These are phyloP conservation scores for Firmiana major DNA, from an alignment of 345 rosid genomes.

Conservation along the genomic window DNA sequence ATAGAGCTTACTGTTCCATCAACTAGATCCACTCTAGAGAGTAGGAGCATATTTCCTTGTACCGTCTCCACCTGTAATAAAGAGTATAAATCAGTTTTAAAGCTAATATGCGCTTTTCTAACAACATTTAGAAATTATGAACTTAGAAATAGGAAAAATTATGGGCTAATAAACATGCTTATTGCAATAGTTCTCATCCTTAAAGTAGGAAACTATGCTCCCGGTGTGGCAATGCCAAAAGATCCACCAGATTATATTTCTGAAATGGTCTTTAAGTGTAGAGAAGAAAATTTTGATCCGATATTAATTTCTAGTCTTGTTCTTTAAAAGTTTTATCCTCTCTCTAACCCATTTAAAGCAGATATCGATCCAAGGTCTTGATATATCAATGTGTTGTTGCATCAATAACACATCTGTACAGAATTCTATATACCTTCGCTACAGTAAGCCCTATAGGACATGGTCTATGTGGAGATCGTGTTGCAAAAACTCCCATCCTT, in stretches of 20 bases:
- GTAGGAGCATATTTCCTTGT: slow-evolving; percentile 60
- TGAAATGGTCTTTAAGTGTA: neutral
- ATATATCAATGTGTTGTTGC: neutral
- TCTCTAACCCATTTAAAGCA: neutral
- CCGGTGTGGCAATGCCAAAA: neutral
- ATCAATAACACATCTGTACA: neutral
- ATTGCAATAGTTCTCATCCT: neutral
- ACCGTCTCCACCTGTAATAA: slow-evolving; percentile 68
- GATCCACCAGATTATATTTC: neutral
- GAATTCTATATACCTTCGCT: slow-evolving; percentile 65
- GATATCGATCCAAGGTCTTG: neutral
- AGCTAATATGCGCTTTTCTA: too few species aligned
- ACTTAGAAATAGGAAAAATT: neutral
- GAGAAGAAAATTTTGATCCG: neutral
- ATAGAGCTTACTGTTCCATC: slow-evolving; percentile 77
- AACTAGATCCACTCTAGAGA: slow-evolving; percentile 90
- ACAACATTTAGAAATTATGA: neutral
- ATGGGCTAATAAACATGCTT: neutral
- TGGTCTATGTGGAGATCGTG: slow-evolving; percentile 88
- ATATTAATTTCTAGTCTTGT: neutral
- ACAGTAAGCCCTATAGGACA: slow-evolving; percentile 92
- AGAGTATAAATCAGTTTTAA: neutral
- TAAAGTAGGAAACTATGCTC: neutral
- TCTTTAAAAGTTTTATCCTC: neutral
- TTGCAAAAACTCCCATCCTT: slow-evolving; percentile 83